These are phyloP conservation scores for Dimargaris xerosporica DNA, from an alignment of 192 early-diverging fungal species.

Conservation along the genomic window DNA sequence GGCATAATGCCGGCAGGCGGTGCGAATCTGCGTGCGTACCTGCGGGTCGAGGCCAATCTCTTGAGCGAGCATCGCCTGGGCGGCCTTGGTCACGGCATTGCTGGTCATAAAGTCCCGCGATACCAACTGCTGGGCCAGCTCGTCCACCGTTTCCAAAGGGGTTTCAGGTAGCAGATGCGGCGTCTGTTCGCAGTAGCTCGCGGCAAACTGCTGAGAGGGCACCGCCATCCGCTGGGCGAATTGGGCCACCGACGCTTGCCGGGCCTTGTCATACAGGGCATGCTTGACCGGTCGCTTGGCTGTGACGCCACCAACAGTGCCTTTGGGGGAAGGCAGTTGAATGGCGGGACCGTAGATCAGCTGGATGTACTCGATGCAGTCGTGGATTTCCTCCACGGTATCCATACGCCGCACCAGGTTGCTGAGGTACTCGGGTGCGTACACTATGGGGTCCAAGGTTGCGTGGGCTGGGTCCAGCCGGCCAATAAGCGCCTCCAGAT, in stretches of 20 bases:
- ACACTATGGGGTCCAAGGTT: conserved; percentile 15
- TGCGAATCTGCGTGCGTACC: conserved; percentile 58
- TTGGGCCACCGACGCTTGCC: conserved; percentile 9
- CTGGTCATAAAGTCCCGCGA: conserved; percentile 16
- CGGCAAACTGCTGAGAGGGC: conserved; percentile 2
- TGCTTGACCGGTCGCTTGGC: conserved; percentile 24
- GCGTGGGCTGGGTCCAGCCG: conserved; percentile 29
- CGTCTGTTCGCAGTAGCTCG: neutral
- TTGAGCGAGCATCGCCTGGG: conserved; percentile 50
- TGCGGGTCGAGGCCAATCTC: conserved; percentile 69
- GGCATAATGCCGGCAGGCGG: conserved; percentile 49
- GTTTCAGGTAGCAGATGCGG: neutral
- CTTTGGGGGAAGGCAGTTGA: conserved; percentile 14
- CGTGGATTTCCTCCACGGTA: conserved; percentile 44
- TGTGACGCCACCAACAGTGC: conserved; percentile 15
- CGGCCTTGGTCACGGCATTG: conserved; percentile 28
- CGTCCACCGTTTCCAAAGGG: conserved; percentile 5
- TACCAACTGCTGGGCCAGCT: conserved; percentile 19
- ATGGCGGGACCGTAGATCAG: conserved; percentile 26
- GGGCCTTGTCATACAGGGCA: conserved; percentile 18
- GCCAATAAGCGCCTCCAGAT: conserved; percentile 29
- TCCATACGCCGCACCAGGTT: conserved; percentile 16
- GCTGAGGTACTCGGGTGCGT: conserved; percentile 23
- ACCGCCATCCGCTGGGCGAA: conserved; percentile 1
- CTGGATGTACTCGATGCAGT: conserved; percentile 48